phyloP scores from a whole-genome alignment of 2,329 filamentous ascomycete genomes.

The Stenocarpella maydis region DNA sequence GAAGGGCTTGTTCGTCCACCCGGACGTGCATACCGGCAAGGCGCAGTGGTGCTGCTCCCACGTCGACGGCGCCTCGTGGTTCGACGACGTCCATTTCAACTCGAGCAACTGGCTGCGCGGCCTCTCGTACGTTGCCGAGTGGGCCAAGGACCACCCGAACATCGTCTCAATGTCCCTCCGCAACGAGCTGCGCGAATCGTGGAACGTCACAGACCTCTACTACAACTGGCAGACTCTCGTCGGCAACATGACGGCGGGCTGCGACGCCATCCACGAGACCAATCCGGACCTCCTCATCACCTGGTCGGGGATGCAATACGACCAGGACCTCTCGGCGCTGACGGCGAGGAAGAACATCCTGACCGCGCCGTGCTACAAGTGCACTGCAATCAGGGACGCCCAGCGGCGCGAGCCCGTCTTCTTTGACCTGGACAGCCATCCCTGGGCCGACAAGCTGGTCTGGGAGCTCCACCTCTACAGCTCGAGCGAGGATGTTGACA shows the following conservation, averaged over 20 bases:
- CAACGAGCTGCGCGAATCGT: slow-evolving; percentile 51
- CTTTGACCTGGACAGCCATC: slow-evolving; percentile 54
- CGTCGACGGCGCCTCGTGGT: slow-evolving; percentile 62
- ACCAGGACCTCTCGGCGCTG: slow-evolving; percentile 54
- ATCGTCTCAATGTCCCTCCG: slow-evolving; percentile 51
- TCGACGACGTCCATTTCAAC: slow-evolving; percentile 63
- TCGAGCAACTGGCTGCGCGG: slow-evolving; percentile 63
- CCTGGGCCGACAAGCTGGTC: slow-evolving; percentile 57
- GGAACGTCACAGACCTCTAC: slow-evolving; percentile 45
- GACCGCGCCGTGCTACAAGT: slow-evolving; percentile 52
- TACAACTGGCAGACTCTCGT: slow-evolving; percentile 58
- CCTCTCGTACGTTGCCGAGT: slow-evolving; percentile 57
- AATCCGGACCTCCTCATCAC: slow-evolving; percentile 57
- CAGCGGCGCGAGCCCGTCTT: slow-evolving; percentile 51
- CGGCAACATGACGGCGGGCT: slow-evolving; percentile 52
- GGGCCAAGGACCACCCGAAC: slow-evolving; percentile 50
- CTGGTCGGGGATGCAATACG: slow-evolving; percentile 58
- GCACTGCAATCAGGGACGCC: slow-evolving; percentile 52
- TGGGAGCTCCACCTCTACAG: slow-evolving; percentile 56
- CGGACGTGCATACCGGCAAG: slow-evolving; percentile 51
- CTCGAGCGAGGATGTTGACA: slow-evolving; percentile 52
- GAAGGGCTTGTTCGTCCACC: slow-evolving; percentile 50
- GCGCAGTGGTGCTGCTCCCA: slow-evolving; percentile 56
- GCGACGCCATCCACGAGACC: slow-evolving; percentile 52
- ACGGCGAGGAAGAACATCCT: slow-evolving; percentile 50